Evolutionary conservation across 306 rosid species (phyloP).

Genomic region (Rosa chinensis): DNA sequence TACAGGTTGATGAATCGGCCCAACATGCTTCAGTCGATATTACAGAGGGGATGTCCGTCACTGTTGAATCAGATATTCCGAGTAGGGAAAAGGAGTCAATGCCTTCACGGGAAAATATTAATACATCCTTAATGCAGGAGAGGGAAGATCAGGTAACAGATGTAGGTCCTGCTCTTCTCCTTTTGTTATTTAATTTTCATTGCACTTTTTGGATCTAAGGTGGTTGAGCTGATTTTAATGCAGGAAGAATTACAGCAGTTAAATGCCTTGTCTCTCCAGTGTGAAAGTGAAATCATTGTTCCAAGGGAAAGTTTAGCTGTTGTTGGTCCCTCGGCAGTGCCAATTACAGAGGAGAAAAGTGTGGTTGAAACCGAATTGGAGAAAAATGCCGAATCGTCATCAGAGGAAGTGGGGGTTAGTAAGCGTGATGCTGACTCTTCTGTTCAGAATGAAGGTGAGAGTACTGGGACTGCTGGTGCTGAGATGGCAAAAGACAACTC

Average conservation of each 20-base stretch:
- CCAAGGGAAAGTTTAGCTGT: slow-evolving; percentile 66
- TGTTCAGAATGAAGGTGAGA: slow-evolving; percentile 33
- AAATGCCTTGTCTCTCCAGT: slow-evolving; percentile 52
- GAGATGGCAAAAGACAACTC: slow-evolving; percentile 32
- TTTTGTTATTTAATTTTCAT: slow-evolving; percentile 30
- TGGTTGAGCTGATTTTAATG: slow-evolving; percentile 52
- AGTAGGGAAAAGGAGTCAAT: slow-evolving; percentile 25
- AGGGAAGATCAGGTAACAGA: slow-evolving; percentile 87
- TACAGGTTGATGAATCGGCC: slow-evolving; percentile 22
- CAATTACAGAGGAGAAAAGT: slow-evolving; percentile 24
- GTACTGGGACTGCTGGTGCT: slow-evolving; percentile 22
- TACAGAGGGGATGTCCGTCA: slow-evolving; percentile 23
- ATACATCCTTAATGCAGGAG: slow-evolving; percentile 42
- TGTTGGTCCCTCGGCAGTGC: slow-evolving; percentile 32
- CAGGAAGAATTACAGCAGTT: slow-evolving; percentile 51
- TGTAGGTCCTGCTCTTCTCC: slow-evolving; percentile 89
- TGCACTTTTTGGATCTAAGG: slow-evolving; percentile 31
- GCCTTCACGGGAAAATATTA: slow-evolving; percentile 21
- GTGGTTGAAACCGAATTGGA: slow-evolving; percentile 29
- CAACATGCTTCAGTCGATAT: slow-evolving; percentile 35
- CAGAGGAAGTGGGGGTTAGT: slow-evolving; percentile 31
- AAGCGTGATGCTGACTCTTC: slow-evolving; percentile 40
- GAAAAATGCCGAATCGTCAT: slow-evolving; percentile 33
- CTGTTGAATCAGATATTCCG: slow-evolving; percentile 31
- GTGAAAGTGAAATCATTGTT: slow-evolving; percentile 62